Evolutionary conservation across 2,329 filamentous ascomycete species (phyloP), one percentile per base, ranked within the genome.

Genomic region (Dothistroma septosporum): DNA sequence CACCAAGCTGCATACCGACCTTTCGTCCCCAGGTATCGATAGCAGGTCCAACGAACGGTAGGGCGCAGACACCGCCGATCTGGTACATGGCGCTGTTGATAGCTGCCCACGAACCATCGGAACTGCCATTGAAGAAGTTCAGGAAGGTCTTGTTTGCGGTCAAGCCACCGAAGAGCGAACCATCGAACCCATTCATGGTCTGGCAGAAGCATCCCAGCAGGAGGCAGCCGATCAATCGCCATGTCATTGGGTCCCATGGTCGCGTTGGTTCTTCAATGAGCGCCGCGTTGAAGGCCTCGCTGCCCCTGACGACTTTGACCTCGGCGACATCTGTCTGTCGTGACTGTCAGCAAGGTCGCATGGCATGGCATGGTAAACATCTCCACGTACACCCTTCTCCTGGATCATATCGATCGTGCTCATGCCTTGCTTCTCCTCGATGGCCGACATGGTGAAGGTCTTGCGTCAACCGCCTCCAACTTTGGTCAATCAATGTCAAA

Each of bases 221-320:
- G 32, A 72, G 60, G 53, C 69, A 70, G 14, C 61, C 63, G 24
- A 71, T 59, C 12, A 72, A 63, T n/a, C 52, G 48, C 35, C 62
- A 58, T 10, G 68, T 70, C 4, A 62, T 63, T 1, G 57, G 49
- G 57, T 62, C 19, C 49, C 55, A 47, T 41, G 69, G 52, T 2
- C 35, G 57, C 0, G 80, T 77, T 9, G 80, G 79, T 67, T 85
- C 83, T 72, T 81, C 80, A 68, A 82, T 69, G 71, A 81, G 76
- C 22, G 83, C 83, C 71, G 85, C 80, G 65, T 81, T 78, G 72
- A 79, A 84, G 54, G 82, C 81, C 65, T 82, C 80, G 64, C 79
- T 80, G 62, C 83, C 83, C 24, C 69, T 75, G 66, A 84, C 75
- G 60, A 81, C 74, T 66, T 78, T 81, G 65, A 78, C 72, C 59